These are phyloP conservation scores for Dujonia santamariae DNA, from an alignment of 1,139 yeast genomes.

Conservation along the genomic window DNA sequence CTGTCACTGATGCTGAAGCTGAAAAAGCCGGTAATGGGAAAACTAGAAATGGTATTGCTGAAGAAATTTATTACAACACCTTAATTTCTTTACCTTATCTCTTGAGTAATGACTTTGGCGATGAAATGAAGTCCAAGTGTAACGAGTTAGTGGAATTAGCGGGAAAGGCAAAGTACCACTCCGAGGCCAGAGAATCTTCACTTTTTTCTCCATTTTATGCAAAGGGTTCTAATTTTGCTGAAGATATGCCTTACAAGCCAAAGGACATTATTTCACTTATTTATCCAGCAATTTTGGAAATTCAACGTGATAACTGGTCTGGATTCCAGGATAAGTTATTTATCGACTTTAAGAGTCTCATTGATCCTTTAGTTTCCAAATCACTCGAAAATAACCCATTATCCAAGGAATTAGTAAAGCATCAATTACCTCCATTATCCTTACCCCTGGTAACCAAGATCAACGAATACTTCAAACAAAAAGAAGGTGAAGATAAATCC, in stretches of 20 bases:
- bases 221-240: constrained; percentile 23
- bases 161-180: constrained; percentile 27
- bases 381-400: constrained; percentile 35
- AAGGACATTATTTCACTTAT: constrained; percentile 50
- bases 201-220: constrained; percentile 38
- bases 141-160: constrained; percentile 48
- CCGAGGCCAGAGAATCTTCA: constrained; percentile 11
- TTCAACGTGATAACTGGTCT: constrained; percentile 28
- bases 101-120: constrained; percentile 42
- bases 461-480: constrained; percentile 6
- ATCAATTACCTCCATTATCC: constrained; percentile 44
- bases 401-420: constrained; percentile 40
- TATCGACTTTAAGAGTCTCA: constrained; percentile 28
- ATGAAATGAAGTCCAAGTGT: constrained; percentile 31
- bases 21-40: too few species aligned
- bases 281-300: constrained; percentile 48
- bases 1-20: constrained; percentile 9
- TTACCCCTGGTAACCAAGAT: constrained; percentile 45
- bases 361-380: constrained; percentile 36
- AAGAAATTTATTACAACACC: constrained; percentile 63
- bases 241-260: constrained; percentile 51
- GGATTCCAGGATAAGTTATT: constrained; percentile 26
- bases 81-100: constrained; percentile 70
- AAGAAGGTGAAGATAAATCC: constrained; percentile 24
- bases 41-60: constrained; percentile 57